Evolutionary conservation across 1,139 yeast genomes (phyloP), one percentile per base, ranked within the genome.

Genomic region (Candida tropicalis): DNA sequence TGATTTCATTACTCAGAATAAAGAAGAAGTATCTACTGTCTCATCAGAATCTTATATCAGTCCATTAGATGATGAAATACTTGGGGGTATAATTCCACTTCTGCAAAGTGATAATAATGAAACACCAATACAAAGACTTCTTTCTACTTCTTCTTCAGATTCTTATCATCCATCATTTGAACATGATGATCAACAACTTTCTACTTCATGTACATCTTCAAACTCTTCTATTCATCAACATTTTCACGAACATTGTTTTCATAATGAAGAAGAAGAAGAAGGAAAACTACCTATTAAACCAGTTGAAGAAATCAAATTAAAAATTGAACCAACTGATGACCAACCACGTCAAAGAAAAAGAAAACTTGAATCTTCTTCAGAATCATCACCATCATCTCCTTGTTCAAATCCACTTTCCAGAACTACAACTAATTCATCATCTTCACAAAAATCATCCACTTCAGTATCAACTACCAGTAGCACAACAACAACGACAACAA

Each of bases 31-130:
- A n/a, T 31, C 35, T 11, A 22, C 31, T 9, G 35, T 27, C 9
- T 36, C 39, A 8, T 55, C 49, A 35, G 70, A 63, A 35, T 60
- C 65, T 40, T 56, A 54, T 39, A 51, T 63, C 9, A 65, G 65
- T 41, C 68, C 74, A 5, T 60, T 75, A 34, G 85, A 79, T 46
- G 89, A 84, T 49, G 91, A 85, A 51, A 66, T 82, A 32, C 82
- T 82, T 59, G 77, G 77, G 42, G 35, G 35, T 18, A 18, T 31
- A 11, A 18, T 31, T 18, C 25, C 23, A 11, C 35, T 17, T 13
- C 24, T 4, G 9, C 24, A 31, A 18, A 18, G 18, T n/a, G 16
- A 31, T 3, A 20, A 20, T 20, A 4, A 20, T 6, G 25, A 31
- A 20, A 13, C 24, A 18, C 35, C 35, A 31, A 17, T 31, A 10